Conservation (phyloP, 2,329 filamentous ascomycete species). For the Dothistroma septosporum region DNA sequence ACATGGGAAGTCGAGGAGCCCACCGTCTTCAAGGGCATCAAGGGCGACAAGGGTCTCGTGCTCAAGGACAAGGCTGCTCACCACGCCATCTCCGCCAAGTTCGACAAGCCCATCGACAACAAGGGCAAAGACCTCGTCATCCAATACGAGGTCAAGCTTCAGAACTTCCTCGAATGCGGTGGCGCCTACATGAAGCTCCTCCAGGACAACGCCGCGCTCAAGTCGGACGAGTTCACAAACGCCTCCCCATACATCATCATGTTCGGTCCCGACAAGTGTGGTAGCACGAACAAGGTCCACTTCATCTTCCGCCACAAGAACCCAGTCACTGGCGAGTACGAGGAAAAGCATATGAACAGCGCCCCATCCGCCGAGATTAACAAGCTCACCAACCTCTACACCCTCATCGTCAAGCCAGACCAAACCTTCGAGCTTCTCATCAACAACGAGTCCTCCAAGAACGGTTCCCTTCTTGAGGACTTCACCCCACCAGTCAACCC, state of each 20-base stretch:
- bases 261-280: constrained; percentile 99
- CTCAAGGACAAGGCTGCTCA: constrained; percentile 97
- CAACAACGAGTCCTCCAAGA: constrained; percentile 83
- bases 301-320: constrained; percentile 99
- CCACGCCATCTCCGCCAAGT: constrained; percentile 99
- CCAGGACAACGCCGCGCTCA: constrained; percentile 93
- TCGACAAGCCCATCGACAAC: constrained; percentile 93
- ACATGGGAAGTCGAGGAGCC: constrained; percentile 98
- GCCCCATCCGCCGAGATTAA: constrained; percentile 81
- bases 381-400: constrained; percentile 94
- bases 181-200: constrained; percentile 99
- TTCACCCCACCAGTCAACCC: constrained; percentile 94
- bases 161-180: constrained; percentile 94
- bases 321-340: constrained; percentile 98
- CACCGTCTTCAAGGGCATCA: constrained; percentile 80
- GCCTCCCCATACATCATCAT: constrained; percentile 97
- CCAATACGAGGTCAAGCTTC: constrained; percentile 98
- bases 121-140: constrained; percentile 96
- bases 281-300: constrained; percentile 92
- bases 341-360: constrained; percentile 94
- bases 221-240: constrained; percentile 97
- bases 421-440: constrained; percentile 92
- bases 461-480: constrained; percentile 88
- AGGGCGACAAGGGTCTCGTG: constrained; percentile 93
- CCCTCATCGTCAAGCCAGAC: constrained; percentile 91